Conservation (phyloP, 2,329 filamentous ascomycete genomes). For the Biscogniauxia sp. region DNA sequence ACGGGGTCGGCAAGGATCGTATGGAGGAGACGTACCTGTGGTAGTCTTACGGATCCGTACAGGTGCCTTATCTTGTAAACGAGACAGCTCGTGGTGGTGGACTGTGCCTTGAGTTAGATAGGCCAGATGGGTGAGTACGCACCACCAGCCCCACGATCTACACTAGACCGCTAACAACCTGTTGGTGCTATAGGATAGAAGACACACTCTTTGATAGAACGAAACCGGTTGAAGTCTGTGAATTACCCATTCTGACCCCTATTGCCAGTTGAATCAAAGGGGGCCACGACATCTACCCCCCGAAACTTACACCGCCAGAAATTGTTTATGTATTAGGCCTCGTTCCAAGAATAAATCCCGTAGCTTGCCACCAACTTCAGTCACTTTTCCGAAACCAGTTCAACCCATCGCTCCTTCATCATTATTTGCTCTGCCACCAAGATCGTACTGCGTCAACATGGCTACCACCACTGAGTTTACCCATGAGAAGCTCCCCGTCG, state of each 20-base stretch:
- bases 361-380: background rate
- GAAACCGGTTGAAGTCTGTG: background rate
- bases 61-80: no score
- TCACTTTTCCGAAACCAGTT: background rate
- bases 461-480: background rate
- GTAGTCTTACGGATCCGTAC: background rate
- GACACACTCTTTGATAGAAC: background rate
- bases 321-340: background rate
- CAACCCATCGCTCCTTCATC: background rate
- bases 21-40: background rate
- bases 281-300: background rate
- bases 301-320: background rate
- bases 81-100: background rate
- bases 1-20: background rate
- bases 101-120: background rate
- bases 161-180: background rate
- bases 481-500: constrained; percentile 19
- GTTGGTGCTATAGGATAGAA: background rate
- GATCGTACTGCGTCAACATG: background rate
- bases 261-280: background rate
- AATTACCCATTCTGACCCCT: background rate
- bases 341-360: background rate
- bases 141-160: background rate
- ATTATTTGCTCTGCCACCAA: background rate
- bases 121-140: no score